Conservation (phyloP, 2,329 filamentous ascomycete species). For the Talaromyces sp. region DNA sequence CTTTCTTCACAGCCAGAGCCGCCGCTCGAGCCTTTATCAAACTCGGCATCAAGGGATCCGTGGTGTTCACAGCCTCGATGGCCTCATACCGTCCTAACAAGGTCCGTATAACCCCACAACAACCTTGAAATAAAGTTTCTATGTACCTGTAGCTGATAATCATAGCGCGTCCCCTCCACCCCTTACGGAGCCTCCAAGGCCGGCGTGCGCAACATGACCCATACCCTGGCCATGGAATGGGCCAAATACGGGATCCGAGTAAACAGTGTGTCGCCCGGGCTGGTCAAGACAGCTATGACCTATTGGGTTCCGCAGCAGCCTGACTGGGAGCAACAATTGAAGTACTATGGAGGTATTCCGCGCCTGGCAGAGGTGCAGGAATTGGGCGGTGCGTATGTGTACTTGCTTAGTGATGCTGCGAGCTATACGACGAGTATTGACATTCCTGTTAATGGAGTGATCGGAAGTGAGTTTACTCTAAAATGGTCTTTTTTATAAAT, state of each 20-base stretch:
- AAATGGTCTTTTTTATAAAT: not conserved
- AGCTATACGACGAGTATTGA: slow-evolving; percentile 48
- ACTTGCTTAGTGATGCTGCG: slow-evolving; percentile 42
- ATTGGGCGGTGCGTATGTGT: slow-evolving; percentile 47
- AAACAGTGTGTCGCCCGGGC: slow-evolving; percentile 50
- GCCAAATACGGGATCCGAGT: slow-evolving; percentile 62
- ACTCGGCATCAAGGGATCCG: slow-evolving; percentile 29
- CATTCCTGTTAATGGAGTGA: slow-evolving; percentile 45
- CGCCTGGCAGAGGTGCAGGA: slow-evolving; percentile 49
- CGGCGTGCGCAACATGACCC: slow-evolving; percentile 40
- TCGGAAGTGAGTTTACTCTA: slow-evolving; percentile 26
- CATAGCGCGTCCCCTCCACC: slow-evolving; percentile 26
- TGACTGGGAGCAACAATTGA: slow-evolving; percentile 50
- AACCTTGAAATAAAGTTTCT: not conserved
- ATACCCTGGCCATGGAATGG: slow-evolving; percentile 63
- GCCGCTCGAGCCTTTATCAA: slow-evolving; percentile 32
- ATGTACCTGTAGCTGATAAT: not conserved
- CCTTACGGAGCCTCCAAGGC: slow-evolving; percentile 44
- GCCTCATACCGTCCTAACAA: slow-evolving; percentile 45
- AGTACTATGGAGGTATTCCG: slow-evolving; percentile 52
- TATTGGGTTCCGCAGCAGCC: slow-evolving; percentile 46
- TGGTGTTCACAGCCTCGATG: slow-evolving; percentile 45
- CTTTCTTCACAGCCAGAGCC: slow-evolving; percentile 21
- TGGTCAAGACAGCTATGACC: slow-evolving; percentile 35
- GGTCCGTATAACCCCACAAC: not conserved